These are phyloP conservation scores for Dianthus caryophyllus DNA, from an alignment of 148 eudicot species.

Conservation along the genomic window DNA sequence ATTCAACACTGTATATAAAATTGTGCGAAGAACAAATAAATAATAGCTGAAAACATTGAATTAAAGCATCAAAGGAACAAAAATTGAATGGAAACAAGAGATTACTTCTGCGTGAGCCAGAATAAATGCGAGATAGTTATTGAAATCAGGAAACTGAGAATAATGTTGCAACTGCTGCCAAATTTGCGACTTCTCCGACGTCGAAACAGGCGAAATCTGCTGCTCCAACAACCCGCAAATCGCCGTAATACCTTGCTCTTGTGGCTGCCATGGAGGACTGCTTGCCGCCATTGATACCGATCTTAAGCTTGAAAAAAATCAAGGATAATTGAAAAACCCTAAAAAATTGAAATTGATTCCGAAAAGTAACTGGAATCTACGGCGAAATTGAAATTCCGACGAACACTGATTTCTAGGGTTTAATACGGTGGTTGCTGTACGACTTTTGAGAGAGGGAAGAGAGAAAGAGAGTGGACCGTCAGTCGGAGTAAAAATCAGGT, in stretches of 20 bases:
- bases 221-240: conserved; percentile 79
- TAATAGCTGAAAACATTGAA: not conserved
- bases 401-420: no score
- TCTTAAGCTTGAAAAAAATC: conserved; percentile 8
- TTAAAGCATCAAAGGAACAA: not conserved
- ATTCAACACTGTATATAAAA: no score
- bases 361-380: no score
- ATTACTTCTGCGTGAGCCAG: conserved; percentile 74
- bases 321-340: not conserved
- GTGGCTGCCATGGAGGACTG: conserved; percentile 67
- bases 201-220: conserved; percentile 67
- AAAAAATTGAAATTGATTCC: not conserved
- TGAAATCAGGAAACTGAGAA: conserved; percentile 89
- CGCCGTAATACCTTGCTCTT: conserved; percentile 83
- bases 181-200: conserved; percentile 71
- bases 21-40: not conserved
- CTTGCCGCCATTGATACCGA: conserved; percentile 31
- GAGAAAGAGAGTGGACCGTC: no score
- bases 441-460: no score
- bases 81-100: not conserved
- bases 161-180: conserved; percentile 83
- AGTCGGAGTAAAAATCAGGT: no score
- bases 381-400: no score
- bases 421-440: no score
- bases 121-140: conserved; percentile 84